Evolutionary conservation across 2,329 filamentous ascomycete genomes (phyloP), one percentile per base, ranked within the genome.

Genomic region (Nannizziopsis arthrosporioides): DNA sequence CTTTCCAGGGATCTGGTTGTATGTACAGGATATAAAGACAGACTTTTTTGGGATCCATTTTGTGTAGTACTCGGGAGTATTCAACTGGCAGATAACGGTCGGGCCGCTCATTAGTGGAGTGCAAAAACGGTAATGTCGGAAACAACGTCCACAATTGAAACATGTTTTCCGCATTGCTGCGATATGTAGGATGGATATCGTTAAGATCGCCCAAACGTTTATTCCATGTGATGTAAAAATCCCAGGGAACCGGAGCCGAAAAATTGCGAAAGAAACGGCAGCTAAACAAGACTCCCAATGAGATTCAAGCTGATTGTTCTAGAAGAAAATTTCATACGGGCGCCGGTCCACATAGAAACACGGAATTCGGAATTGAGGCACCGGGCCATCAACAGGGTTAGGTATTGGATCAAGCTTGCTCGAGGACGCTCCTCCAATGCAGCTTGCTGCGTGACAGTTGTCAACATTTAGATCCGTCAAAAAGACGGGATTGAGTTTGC

Each of bases 61-160:
- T 41, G 44, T 31, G 6, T 34, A 34, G 17, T 10, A 15, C 37
- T 10, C 30, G 31, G 37, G 22, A 14, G 12, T 5, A 19, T 37
- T 27, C 31, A 41, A 32, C 10, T 47, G 44, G 36, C 36, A 47
- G 44, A 41, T 40, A 47, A 47, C 44, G 37, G 44, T 35, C 15
- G 44, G 15, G 9, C n/a, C 11, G 44, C 27, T 12, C 12, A 40
- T 18, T 40, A 32, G 15, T 19, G 37, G 12, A 41, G 22, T 40
- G 37, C 38, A 14, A 17, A 17, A 14, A 27, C 36, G 30, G 44
- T 14, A 47, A 19, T n/a, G 12, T 40, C 44, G 35, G 44, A 40
- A 46, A 17, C 9, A 11, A 31, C 44, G 12, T 39, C 12, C 8
- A 39, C 11, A 34, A 39, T 11, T 41, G 37, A 40, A 47, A 40